A percentile compares a stretch with the other conserved stretches of the same genome.
These are phyloP conservation scores for Acanthamoeba castellanii DNA, from an alignment of 208 protist species.

Conservation along the genomic window DNA sequence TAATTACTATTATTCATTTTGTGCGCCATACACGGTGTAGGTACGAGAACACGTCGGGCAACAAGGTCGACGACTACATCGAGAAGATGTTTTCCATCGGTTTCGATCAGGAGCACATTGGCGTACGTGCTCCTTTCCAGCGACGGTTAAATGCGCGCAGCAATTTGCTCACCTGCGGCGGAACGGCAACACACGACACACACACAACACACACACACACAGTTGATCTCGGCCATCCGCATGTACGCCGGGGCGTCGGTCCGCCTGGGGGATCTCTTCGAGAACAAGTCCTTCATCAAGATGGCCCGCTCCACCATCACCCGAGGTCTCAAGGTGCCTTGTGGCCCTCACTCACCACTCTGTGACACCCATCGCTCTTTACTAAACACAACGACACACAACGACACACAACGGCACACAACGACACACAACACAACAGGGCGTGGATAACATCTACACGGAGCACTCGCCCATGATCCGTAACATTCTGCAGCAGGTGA, in stretches of 20 bases:
- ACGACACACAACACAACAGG: constrained; percentile 74
- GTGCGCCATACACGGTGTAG: neutral
- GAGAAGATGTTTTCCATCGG: constrained; percentile 54
- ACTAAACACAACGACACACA: neutral
- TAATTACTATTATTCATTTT: too few relatives aligned
- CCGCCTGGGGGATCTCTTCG: constrained; percentile 49
- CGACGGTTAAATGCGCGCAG: neutral
- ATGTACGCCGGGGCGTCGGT: constrained; percentile 38
- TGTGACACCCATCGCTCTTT: neutral
- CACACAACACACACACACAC: neutral
- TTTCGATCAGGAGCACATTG: constrained; percentile 64
- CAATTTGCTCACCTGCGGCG: neutral
- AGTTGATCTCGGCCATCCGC: constrained; percentile 62
- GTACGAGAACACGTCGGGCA: constrained; percentile 55
- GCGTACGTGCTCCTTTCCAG: neutral
- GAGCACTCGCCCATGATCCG: constrained; percentile 96
- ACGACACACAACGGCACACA: neutral
- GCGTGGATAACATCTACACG: constrained; percentile 97
- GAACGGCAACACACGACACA: too few relatives aligned
- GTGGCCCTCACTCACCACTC: neutral
- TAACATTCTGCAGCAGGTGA: constrained; percentile 82
- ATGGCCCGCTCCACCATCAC: constrained; percentile 59
- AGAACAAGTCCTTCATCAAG: constrained; percentile 67
- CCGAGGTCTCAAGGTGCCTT: constrained; percentile 64
- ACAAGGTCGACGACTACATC: constrained; percentile 64